A percentile compares a stretch with the other conserved stretches of the same genome.
These are phyloP conservation scores for Nemania bipapillata DNA, from an alignment of 2,329 filamentous ascomycete species.

Conservation along the genomic window DNA sequence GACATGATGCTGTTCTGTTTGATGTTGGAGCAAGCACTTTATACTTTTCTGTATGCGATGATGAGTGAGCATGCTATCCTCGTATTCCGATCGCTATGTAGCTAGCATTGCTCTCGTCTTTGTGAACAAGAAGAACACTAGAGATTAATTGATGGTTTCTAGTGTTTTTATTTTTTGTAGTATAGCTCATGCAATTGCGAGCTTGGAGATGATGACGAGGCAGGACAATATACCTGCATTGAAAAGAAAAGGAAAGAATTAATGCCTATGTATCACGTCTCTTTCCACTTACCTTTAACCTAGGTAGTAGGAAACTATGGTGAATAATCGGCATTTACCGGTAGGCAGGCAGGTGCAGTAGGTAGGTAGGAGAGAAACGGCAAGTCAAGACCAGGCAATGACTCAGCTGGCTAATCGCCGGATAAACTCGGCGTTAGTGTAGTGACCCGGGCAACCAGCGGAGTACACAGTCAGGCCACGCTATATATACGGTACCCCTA, in stretches of 20 bases:
- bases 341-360: neutral
- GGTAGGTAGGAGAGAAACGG: neutral
- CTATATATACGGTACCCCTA: neutral
- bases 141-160: neutral
- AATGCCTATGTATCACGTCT: neutral
- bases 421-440: conserved; percentile 7
- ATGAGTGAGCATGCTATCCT: conserved; percentile 13
- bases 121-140: neutral
- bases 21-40: conserved; percentile 16
- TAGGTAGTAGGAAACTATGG: neutral
- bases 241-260: neutral
- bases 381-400: neutral
- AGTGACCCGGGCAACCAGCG: neutral
- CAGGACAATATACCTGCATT: neutral
- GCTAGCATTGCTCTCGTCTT: neutral
- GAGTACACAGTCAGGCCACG: neutral
- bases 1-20: conserved; percentile 57
- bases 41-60: neutral
- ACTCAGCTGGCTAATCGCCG: conserved; percentile 28
- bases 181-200: neutral
- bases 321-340: conserved; percentile 15
- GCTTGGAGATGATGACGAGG: neutral
- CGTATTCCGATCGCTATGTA: neutral
- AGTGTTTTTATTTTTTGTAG: neutral
- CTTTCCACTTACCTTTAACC: neutral